phyloP scores from a whole-genome alignment of 306 rosid species.

The Fragaria ananassa region DNA sequence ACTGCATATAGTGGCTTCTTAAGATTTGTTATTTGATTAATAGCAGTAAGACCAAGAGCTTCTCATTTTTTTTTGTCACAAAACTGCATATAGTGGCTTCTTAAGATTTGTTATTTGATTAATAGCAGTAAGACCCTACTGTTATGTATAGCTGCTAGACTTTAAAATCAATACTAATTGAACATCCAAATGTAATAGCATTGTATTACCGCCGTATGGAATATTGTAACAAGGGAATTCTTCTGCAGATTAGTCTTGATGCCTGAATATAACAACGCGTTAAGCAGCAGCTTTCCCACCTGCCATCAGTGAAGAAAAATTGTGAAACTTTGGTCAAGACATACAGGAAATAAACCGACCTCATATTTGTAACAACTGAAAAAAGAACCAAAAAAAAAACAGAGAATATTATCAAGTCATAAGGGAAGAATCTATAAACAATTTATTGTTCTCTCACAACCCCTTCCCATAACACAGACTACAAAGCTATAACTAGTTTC shows the following conservation, averaged over 20 bases:
- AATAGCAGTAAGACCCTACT: not conserved
- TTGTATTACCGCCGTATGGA: constrained; percentile 76
- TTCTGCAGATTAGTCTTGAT: constrained; percentile 85
- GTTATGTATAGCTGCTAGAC: no score
- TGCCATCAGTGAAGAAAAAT: constrained; percentile 37
- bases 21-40: not conserved
- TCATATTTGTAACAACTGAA: not conserved
- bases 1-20: not conserved
- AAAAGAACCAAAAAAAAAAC: not conserved
- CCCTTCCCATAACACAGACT: not conserved
- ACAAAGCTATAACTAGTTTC: not conserved
- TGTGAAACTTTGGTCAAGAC: constrained; percentile 17
- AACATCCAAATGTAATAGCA: constrained; percentile 4
- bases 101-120: not conserved
- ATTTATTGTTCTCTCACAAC: not conserved
- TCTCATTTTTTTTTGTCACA: not conserved
- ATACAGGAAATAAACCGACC: not conserved
- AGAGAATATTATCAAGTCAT: not conserved
- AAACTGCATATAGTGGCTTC: not conserved
- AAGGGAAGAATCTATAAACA: not conserved
- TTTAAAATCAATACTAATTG: not conserved
- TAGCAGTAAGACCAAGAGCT: not conserved
- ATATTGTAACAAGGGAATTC: constrained; percentile 91
- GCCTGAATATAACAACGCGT: constrained; percentile 87
- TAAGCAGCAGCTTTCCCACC: constrained; percentile 91